Percentiles rank a stretch among this genome's conserved stretches.
These are phyloP conservation scores for Tulasnella sp. DNA, from an alignment of 768 basidiomycete genomes.

Conservation along the genomic window DNA sequence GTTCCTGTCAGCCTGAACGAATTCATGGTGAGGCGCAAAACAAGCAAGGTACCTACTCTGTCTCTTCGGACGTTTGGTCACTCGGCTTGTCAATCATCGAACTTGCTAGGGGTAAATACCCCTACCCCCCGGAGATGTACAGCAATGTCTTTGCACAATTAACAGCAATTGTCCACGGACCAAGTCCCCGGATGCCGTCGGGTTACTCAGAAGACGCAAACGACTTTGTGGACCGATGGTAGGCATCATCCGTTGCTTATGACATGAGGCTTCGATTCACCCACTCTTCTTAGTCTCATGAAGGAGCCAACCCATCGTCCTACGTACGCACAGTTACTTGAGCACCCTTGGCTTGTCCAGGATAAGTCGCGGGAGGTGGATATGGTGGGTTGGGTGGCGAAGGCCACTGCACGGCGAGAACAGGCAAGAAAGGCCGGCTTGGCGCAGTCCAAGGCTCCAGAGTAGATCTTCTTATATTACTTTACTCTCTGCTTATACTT, in stretches of 20 bases:
- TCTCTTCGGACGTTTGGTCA: slow-evolving; percentile 97
- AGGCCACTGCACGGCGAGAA: slow-evolving; percentile 35
- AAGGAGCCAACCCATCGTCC: slow-evolving; percentile 78
- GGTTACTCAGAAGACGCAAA: slow-evolving; percentile 63
- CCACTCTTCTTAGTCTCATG: slow-evolving; percentile 42
- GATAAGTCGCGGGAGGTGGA: slow-evolving; percentile 64
- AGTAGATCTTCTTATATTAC: neutral
- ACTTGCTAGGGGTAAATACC: slow-evolving; percentile 80
- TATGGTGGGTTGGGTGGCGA: slow-evolving; percentile 77
- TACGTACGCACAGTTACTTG: slow-evolving; percentile 76
- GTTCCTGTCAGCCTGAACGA: slow-evolving; percentile 69
- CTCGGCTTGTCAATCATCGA: slow-evolving; percentile 92
- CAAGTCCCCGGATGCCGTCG: slow-evolving; percentile 80
- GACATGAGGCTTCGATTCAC: neutral
- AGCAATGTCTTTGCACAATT: slow-evolving; percentile 94
- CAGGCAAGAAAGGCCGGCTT: neutral
- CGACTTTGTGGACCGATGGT: slow-evolving; percentile 77
- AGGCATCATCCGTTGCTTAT: slow-evolving; percentile 27
- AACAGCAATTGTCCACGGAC: slow-evolving; percentile 94
- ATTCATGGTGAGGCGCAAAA: slow-evolving; percentile 92
- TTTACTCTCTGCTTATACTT: neutral
- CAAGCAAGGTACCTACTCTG: slow-evolving; percentile 84
- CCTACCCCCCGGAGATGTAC: slow-evolving; percentile 97
- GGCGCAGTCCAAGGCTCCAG: neutral
- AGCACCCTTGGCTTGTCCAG: slow-evolving; percentile 71